Conservation (phyloP, 257 asterid species). For the Primulina tabacum region DNA sequence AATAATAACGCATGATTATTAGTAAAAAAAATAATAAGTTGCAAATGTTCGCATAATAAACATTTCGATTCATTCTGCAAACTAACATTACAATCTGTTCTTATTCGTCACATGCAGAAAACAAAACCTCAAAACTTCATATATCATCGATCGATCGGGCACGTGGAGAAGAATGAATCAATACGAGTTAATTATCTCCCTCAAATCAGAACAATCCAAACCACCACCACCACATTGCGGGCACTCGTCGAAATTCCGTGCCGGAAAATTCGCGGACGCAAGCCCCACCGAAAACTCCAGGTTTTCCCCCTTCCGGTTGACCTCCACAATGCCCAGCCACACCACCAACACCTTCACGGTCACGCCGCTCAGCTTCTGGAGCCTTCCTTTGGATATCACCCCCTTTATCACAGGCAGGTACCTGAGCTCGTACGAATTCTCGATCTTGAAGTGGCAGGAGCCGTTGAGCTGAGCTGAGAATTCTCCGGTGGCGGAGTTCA, state of each 20-base stretch:
- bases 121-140: too few species aligned
- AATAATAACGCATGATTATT: too few species aligned
- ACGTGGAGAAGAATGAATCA: too few species aligned
- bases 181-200: too few species aligned
- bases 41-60: too few species aligned
- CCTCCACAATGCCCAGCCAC: conserved; percentile 48
- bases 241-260: conserved; percentile 33
- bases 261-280: conserved; percentile 36
- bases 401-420: conserved; percentile 40
- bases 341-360: conserved; percentile 41
- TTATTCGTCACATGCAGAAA: too few species aligned
- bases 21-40: too few species aligned
- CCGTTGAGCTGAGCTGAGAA: conserved; percentile 41
- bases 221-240: conserved; percentile 69
- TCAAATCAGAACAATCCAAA: conserved; percentile 26
- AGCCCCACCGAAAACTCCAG: conserved; percentile 51
- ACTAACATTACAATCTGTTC: too few species aligned
- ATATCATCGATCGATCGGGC: too few species aligned
- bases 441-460: conserved; percentile 41
- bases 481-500: conserved; percentile 34
- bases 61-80: too few species aligned
- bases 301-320: conserved; percentile 26
- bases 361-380: conserved; percentile 37
- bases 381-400: conserved; percentile 30
- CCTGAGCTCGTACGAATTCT: conserved; percentile 33